phyloP scores from a whole-genome alignment of 805 yeast genomes.

The Cyberlindnera maritima region DNA sequence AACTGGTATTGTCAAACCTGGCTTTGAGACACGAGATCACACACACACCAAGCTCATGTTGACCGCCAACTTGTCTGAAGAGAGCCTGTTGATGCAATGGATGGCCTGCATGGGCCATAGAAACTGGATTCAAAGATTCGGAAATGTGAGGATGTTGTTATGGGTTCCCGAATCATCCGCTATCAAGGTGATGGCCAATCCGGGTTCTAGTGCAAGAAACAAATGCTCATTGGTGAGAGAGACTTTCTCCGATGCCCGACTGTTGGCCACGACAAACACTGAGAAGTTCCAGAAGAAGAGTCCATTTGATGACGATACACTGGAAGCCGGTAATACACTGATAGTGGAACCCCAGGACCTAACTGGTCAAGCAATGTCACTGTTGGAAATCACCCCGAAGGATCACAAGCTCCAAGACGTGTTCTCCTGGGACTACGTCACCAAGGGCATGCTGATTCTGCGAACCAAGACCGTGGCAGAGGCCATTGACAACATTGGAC shows the following conservation, averaged over 20 bases:
- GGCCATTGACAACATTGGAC: slow-evolving; percentile 60
- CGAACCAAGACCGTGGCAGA: slow-evolving; percentile 43
- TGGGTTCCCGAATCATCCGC: slow-evolving; percentile 65
- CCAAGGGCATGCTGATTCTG: slow-evolving; percentile 55
- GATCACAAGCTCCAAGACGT: slow-evolving; percentile 39
- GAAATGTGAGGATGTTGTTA: slow-evolving; percentile 71
- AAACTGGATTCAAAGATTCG: slow-evolving; percentile 73
- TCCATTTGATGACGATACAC: slow-evolving; percentile 19
- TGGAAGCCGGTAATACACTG: slow-evolving; percentile 19
- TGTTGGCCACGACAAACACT: slow-evolving; percentile 48
- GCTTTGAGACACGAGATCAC: slow-evolving; percentile 33
- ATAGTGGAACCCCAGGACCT: slow-evolving; percentile 29
- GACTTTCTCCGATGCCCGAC: slow-evolving; percentile 53
- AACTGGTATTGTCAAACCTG: slow-evolving; percentile 43
- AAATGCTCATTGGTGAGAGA: slow-evolving; percentile 66
- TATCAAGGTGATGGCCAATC: slow-evolving; percentile 56
- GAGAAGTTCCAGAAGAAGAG: slow-evolving; percentile 12
- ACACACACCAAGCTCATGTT: slow-evolving; percentile 55
- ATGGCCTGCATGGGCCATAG: slow-evolving; percentile 60
- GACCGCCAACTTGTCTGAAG: slow-evolving; percentile 61
- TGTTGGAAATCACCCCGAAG: slow-evolving; percentile 56
- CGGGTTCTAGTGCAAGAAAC: slow-evolving; percentile 50
- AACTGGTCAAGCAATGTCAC: slow-evolving; percentile 31
- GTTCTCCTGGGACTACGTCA: slow-evolving; percentile 65
- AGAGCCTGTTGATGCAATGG: slow-evolving; percentile 73